Percentiles rank a stretch among this genome's conserved stretches.
These are phyloP conservation scores for Hymenoscyphus infarciens DNA, from an alignment of 2,329 filamentous ascomycete genomes.

Conservation along the genomic window DNA sequence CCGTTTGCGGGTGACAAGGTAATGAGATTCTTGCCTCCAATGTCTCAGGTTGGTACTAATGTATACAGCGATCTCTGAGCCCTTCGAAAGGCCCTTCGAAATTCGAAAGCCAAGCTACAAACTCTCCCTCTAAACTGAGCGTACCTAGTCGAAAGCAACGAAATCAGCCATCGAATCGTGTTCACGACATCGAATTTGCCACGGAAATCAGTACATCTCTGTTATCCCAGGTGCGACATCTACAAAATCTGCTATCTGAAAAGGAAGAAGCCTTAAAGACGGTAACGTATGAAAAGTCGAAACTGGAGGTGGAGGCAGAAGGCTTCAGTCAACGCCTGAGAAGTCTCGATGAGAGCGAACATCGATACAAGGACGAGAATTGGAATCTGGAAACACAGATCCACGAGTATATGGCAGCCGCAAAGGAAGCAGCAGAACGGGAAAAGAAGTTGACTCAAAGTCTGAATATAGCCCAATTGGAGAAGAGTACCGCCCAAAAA, in stretches of 20 bases:
- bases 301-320: conserved; percentile 79
- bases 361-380: conserved; percentile 96
- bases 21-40: conserved; percentile 21
- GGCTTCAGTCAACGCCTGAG: conserved; percentile 76
- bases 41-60: conserved; percentile 6
- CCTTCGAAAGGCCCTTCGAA: conserved; percentile 72
- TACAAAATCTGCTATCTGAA: conserved; percentile 81
- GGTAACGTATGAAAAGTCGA: conserved; percentile 69
- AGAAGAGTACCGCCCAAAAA: conserved; percentile 75
- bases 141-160: conserved; percentile 84
- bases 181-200: conserved; percentile 97
- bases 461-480: conserved; percentile 64
- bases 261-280: conserved; percentile 82
- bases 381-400: conserved; percentile 94
- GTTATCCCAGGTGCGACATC: conserved; percentile 85
- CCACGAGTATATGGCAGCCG: conserved; percentile 72
- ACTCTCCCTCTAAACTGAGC: conserved; percentile 83
- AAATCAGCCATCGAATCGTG: conserved; percentile 82
- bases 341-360: conserved; percentile 85
- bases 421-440: conserved; percentile 74
- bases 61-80: conserved; percentile 42
- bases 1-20: conserved; percentile 47
- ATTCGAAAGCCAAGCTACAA: conserved; percentile 79
- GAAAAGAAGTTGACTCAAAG: conserved; percentile 77
- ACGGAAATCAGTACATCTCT: conserved; percentile 95